phyloP scores from a whole-genome alignment of 345 rosid species.

The Limnanthes douglasii region DNA sequence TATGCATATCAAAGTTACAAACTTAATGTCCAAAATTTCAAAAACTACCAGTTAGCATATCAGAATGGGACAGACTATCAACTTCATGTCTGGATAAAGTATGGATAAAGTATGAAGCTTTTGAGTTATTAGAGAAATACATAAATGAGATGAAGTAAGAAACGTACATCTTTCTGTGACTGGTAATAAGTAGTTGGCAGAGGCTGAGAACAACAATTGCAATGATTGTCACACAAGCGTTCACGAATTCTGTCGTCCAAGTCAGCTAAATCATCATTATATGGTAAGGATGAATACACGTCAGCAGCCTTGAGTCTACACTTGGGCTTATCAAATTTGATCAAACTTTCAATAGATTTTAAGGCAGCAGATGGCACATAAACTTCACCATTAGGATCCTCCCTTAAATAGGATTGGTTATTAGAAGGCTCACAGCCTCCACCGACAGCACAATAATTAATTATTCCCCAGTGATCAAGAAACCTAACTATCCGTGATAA shows the following conservation, averaged over 20 bases:
- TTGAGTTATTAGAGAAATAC: slow-evolving; percentile 4
- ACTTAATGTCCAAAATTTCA: slow-evolving; percentile 4
- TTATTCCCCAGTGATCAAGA: slow-evolving; percentile 98
- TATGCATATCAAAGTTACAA: no score
- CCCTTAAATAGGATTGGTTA: slow-evolving; percentile 48
- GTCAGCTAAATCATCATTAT: slow-evolving; percentile 40
- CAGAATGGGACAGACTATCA: not conserved
- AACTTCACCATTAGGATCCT: slow-evolving; percentile 81
- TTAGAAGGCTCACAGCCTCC: slow-evolving; percentile 40
- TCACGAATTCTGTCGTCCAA: slow-evolving; percentile 86
- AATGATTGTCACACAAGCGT: slow-evolving; percentile 59
- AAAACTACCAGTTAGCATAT: slow-evolving; percentile 4
- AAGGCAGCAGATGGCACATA: slow-evolving; percentile 84
- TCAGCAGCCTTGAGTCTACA: slow-evolving; percentile 72
- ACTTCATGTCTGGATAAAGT: slow-evolving; percentile 2
- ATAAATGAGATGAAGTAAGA: slow-evolving; percentile 4
- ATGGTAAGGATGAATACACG: slow-evolving; percentile 35
- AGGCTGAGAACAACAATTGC: slow-evolving; percentile 68
- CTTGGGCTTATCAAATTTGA: slow-evolving; percentile 91
- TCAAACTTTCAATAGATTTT: slow-evolving; percentile 94
- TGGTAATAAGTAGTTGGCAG: slow-evolving; percentile 52
- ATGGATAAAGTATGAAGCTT: no score
- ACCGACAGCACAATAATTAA: slow-evolving; percentile 67
- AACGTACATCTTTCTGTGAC: slow-evolving; percentile 79
- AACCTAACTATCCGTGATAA: slow-evolving; percentile 68